phyloP scores from a whole-genome alignment of 805 yeast genomes.

The Clavispora fructus region DNA sequence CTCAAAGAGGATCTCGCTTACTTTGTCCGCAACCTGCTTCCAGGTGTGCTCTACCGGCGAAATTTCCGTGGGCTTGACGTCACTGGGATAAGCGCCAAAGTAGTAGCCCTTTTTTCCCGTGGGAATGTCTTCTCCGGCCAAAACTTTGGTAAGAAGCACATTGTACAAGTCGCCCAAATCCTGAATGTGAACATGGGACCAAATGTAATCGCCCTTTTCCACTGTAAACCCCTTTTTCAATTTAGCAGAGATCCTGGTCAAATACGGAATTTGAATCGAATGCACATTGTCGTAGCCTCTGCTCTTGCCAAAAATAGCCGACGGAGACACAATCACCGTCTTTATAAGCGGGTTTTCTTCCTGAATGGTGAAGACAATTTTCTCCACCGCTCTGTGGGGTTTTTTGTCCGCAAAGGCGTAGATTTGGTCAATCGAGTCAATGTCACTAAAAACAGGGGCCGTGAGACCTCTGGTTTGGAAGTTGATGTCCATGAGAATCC shows the following conservation, averaged over 20 bases:
- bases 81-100: conserved; percentile 21
- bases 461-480: neutral
- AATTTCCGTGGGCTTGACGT: conserved; percentile 10
- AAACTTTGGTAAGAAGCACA: conserved; percentile 18
- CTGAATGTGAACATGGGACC: conserved; percentile 32
- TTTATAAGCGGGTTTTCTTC: conserved; percentile 24
- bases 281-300: conserved; percentile 23
- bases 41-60: conserved; percentile 19
- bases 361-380: conserved; percentile 21
- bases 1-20: conserved; percentile 15
- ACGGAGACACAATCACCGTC: conserved; percentile 28
- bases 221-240: conserved; percentile 20
- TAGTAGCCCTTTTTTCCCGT: conserved; percentile 31
- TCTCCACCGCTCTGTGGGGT: conserved; percentile 31
- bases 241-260: conserved; percentile 15
- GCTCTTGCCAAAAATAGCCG: conserved; percentile 29
- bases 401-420: conserved; percentile 19
- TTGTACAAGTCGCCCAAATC: conserved; percentile 28
- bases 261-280: conserved; percentile 27
- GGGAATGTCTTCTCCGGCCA: conserved; percentile 18
- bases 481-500: conserved; percentile 20
- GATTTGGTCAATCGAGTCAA: conserved; percentile 20
- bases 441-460: conserved; percentile 18
- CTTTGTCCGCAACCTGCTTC: conserved; percentile 19
- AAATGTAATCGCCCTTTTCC: conserved; percentile 24